Conservation (phyloP, 345 rosid species). For the Erucastrum elatum region DNA sequence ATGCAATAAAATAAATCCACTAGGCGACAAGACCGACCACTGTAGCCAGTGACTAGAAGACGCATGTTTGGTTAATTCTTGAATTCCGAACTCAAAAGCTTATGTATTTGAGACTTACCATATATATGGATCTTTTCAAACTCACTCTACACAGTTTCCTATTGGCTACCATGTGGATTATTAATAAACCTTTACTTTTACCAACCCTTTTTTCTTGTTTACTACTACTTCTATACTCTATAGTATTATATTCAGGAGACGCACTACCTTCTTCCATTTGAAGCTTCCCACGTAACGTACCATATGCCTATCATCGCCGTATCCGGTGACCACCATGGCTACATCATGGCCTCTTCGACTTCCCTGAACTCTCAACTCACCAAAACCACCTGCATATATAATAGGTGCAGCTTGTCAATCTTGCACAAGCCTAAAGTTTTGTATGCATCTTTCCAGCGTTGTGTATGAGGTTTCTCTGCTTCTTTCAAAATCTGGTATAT, state of each 20-base stretch:
- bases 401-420: background rate
- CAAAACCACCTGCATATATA: background rate
- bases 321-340: background rate
- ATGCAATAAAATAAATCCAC: slow-evolving; percentile 19
- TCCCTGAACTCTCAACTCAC: background rate
- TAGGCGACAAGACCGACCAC: slow-evolving; percentile 57
- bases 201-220: background rate
- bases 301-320: background rate
- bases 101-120: slow-evolving; percentile 40
- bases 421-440: background rate
- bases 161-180: slow-evolving; percentile 23
- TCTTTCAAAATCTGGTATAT: background rate
- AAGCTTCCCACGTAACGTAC: background rate
- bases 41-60: slow-evolving; percentile 53
- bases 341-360: background rate
- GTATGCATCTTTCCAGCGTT: background rate
- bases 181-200: background rate
- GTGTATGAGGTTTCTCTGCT: too few relatives aligned
- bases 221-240: background rate
- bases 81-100: slow-evolving; percentile 30
- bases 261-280: background rate
- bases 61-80: slow-evolving; percentile 54
- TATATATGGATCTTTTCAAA: slow-evolving; percentile 37
- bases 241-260: background rate
- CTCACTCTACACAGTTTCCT: slow-evolving; percentile 23